phyloP scores from a whole-genome alignment of 2,329 filamentous ascomycete genomes.

The Fusarium xyrophilum region DNA sequence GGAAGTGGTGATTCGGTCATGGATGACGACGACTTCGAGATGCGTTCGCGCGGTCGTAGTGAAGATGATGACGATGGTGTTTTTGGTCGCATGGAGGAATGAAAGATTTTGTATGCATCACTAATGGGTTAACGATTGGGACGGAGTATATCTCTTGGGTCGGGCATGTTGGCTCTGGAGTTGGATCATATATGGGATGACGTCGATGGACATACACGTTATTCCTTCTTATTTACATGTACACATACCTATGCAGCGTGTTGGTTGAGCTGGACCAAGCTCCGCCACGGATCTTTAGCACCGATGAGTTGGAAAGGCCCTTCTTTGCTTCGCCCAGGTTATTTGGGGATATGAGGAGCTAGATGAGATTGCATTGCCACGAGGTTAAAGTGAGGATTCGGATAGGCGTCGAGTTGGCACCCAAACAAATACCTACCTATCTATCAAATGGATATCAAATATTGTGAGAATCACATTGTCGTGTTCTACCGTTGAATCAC shows the following conservation, averaged over 20 bases:
- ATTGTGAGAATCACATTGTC: slow-evolving; percentile 30
- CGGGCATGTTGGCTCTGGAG: slow-evolving; percentile 44
- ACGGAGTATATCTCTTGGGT: slow-evolving; percentile 42
- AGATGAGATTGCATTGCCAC: slow-evolving; percentile 59
- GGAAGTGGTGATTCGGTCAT: slow-evolving; percentile 68
- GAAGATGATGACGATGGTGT: slow-evolving; percentile 95
- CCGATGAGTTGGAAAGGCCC: slow-evolving; percentile 68
- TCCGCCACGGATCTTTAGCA: slow-evolving; percentile 70
- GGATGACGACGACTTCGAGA: slow-evolving; percentile 72
- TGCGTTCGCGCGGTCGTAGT: slow-evolving; percentile 67
- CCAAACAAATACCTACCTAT: slow-evolving; percentile 50
- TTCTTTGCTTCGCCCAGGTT: slow-evolving; percentile 39
- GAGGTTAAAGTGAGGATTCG: slow-evolving; percentile 75
- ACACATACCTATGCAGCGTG: slow-evolving; percentile 48
- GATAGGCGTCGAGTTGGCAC: slow-evolving; percentile 68
- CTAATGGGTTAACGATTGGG: slow-evolving; percentile 38
- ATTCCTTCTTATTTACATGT: slow-evolving; percentile 56
- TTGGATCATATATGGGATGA: slow-evolving; percentile 45
- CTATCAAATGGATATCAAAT: slow-evolving; percentile 44
- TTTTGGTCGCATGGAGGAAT: slow-evolving; percentile 97
- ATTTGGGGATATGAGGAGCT: slow-evolving; percentile 19
- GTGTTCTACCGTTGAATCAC: slow-evolving; percentile 14
- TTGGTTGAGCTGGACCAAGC: slow-evolving; percentile 63
- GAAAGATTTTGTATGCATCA: slow-evolving; percentile 55
- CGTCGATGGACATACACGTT: slow-evolving; percentile 46